Evolutionary conservation across 1,139 yeast genomes (phyloP).

Genomic region (Sugiyamaella neomexicana): DNA sequence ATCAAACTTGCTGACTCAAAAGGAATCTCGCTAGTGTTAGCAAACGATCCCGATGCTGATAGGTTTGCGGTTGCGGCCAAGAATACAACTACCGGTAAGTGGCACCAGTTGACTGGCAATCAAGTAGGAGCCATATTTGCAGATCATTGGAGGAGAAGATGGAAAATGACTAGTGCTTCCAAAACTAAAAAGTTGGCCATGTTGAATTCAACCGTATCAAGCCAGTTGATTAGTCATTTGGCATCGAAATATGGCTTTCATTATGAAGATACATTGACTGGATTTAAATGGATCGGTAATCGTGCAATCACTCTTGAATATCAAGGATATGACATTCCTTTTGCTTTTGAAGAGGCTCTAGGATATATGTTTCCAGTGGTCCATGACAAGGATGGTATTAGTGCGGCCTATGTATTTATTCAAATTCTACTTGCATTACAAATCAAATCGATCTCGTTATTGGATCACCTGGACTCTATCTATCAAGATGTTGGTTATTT

Average conservation of each 20-base stretch:
- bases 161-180: conserved; percentile 25
- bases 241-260: conserved; percentile 62
- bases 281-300: conserved; percentile 98
- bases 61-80: conserved; percentile 73
- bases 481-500: conserved; percentile 71
- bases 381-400: conserved; percentile 90
- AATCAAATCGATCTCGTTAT: conserved; percentile 38
- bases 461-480: conserved; percentile 57
- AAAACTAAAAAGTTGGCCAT: conserved; percentile 50
- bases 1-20: conserved; percentile 51
- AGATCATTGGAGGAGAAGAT: conserved; percentile 52
- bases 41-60: conserved; percentile 97
- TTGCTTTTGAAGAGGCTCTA: conserved; percentile 93
- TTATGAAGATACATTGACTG: conserved; percentile 82
- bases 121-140: conserved; percentile 89
- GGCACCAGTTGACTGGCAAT: conserved; percentile 88
- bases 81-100: conserved; percentile 42
- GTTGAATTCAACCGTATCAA: conserved; percentile 87
- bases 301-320: conserved; percentile 70
- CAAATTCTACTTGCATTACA: conserved; percentile 55
- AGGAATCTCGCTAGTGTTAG: conserved; percentile 60
- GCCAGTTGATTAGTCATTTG: conserved; percentile 74
- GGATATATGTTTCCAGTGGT: conserved; percentile 90
- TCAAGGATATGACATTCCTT: conserved; percentile 70
- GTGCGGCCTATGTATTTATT: conserved; percentile 77